Evolutionary conservation across 371 early-diverging fungal species (phyloP), one percentile per base, ranked within the genome.

Genomic region (Saksenaea vasiformis): DNA sequence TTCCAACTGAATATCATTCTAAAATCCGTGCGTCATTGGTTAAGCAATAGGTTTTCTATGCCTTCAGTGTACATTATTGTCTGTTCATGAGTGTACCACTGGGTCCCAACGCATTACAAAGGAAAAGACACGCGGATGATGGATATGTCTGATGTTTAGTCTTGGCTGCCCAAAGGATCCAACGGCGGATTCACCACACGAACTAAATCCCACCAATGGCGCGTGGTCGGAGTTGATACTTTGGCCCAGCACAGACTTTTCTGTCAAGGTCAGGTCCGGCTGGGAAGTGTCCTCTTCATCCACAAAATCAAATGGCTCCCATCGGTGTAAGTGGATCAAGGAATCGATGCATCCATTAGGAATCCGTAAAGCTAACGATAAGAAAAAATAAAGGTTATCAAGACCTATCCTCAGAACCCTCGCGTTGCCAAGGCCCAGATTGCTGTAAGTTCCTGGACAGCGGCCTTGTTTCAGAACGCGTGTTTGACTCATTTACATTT

Each of bases 341-440:
- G 0, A 47, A 35, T 22, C 38, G 11, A 54, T 64, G 28, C 59
- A 54, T 61, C 65, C 58, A 58, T 65, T 56, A 27, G 26, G 51
- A 34, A 58, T 47, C 27, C 37, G 44, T 19, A 9, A 19, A 19
- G 51, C 5, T 47, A 22, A 47, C 39, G 24, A 10, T 5, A 10
- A 47, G n/a, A 22, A 14, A 65, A 60, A 83, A 47, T 10, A 65
- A 60, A 83, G 79, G 82, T 76, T 47, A 76, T 80, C 74, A 73
- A 77, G 73, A 65, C 73, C 31, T 85, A 85, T 69, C 84, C 83
- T 66, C 60, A 73, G 35, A 85, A 85, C 80, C 78, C 79, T 57
- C 83, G 85, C 44, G 82, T 81, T 60, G 69, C 69, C 70, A 90
- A 90, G 78, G 83, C 86, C 56, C 77, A 85, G 62, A 87, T 93